Percentiles rank a stretch among this genome's conserved stretches.
These are phyloP conservation scores for Fusarium sororula DNA, from an alignment of 2,329 filamentous ascomycete genomes.

Conservation along the genomic window DNA sequence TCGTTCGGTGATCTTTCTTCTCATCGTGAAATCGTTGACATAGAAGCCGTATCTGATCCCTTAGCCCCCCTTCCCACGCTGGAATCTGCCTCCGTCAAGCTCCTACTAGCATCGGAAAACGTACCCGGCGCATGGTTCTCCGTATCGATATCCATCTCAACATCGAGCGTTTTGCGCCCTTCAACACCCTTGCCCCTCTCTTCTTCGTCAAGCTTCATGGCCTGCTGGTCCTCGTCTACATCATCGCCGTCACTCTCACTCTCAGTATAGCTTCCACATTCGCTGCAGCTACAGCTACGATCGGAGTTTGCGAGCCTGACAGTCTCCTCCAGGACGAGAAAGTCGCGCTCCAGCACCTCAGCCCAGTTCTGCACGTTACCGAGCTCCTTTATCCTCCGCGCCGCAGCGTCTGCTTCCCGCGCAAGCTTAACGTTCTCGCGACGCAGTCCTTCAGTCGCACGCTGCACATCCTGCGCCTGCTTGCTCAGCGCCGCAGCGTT, in stretches of 20 bases:
- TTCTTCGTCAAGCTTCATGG: conserved; percentile 33
- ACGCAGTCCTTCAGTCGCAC: conserved; percentile 67
- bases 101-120: conserved; percentile 51
- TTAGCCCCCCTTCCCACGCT: conserved; percentile 47
- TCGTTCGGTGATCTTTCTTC: background rate
- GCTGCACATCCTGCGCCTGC: conserved; percentile 73
- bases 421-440: conserved; percentile 73
- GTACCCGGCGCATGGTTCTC: conserved; percentile 37
- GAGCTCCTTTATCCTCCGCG: conserved; percentile 76
- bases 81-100: conserved; percentile 50
- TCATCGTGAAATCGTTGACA: conserved; percentile 46
- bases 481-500: conserved; percentile 71
- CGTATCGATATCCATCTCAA: conserved; percentile 37
- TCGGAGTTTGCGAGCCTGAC: conserved; percentile 61
- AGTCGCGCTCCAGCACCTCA: conserved; percentile 78
- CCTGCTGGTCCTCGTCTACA: conserved; percentile 24
- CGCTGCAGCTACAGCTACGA: conserved; percentile 52
- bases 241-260: conserved; percentile 36
- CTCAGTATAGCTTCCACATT: conserved; percentile 48
- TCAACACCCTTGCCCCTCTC: conserved; percentile 18
- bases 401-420: conserved; percentile 69
- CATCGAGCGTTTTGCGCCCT: conserved; percentile 19
- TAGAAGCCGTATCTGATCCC: conserved; percentile 51
- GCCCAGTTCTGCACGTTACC: conserved; percentile 89
- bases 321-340: conserved; percentile 72